These are phyloP conservation scores for Verticillium longisporum DNA, from an alignment of 2,329 filamentous ascomycete genomes.

Conservation along the genomic window DNA sequence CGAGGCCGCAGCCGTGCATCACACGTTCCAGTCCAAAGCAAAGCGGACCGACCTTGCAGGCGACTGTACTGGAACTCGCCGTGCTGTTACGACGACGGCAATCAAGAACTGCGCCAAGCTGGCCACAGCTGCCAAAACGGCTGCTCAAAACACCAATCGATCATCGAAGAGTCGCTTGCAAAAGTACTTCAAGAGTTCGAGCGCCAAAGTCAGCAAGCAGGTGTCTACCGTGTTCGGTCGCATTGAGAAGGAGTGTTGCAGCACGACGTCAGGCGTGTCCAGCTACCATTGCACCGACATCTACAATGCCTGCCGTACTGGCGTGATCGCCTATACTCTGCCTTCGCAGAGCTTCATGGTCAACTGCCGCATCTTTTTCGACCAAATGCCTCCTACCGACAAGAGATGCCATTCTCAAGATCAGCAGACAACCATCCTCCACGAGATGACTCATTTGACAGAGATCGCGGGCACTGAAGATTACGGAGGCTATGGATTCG, in stretches of 20 bases:
- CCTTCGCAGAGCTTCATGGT: background rate
- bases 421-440: conserved; percentile 56
- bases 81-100: conserved; percentile 33
- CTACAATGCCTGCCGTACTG: conserved; percentile 19
- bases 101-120: conserved; percentile 43
- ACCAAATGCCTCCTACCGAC: conserved; percentile 39
- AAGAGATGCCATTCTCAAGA: conserved; percentile 42
- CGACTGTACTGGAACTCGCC: conserved; percentile 41
- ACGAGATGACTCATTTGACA: conserved; percentile 58
- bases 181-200: conserved; percentile 59
- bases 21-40: conserved; percentile 27
- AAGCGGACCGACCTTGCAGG: conserved; percentile 42
- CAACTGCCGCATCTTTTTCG: conserved; percentile 10
- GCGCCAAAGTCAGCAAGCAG: conserved; percentile 23
- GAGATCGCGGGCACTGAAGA: conserved; percentile 44
- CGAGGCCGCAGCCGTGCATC: conserved; percentile 38
- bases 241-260: conserved; percentile 48
- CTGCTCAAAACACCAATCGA: background rate
- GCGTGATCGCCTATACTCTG: background rate
- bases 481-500: conserved; percentile 44
- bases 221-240: conserved; percentile 42
- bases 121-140: conserved; percentile 25
- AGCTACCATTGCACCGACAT: conserved; percentile 53
- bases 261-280: conserved; percentile 38
- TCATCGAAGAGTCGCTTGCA: conserved; percentile 28